Base-by-base conservation (phyloP, 2,329 filamentous ascomycete genomes). In the Ophiostoma populinum region DNA sequence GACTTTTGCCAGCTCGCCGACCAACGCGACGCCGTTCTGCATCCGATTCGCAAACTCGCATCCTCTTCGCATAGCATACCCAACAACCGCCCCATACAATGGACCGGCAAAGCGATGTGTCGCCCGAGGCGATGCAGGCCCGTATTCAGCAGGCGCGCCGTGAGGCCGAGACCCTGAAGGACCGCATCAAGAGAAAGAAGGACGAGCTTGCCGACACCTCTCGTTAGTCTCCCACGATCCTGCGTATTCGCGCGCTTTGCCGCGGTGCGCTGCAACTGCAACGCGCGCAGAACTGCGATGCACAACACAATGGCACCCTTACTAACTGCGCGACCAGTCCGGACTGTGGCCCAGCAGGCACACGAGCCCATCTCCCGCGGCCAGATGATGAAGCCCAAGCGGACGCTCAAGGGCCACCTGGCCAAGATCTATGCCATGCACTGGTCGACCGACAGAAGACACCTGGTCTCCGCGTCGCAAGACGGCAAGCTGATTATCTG, bases 401-500 rank as follows among this genome's bases (percentile, higher is more conserved):
- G 85, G 51, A 94, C 86, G 34, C 69, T 98, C 47, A 95, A 95
- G 65, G 90, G 90, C 46, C 90, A 98, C 68, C 64, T 98, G 47
- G 90, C 90, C 50, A 98, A 98, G 65, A 98, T 98, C 51, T 98
- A 98, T 59, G 90, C 90, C 50, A 98, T 98, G 90, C 90, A 98
- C 66, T 98, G 90, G 90, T 95, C 90, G 22, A 98, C 90, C 45
- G 90, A 98, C 61, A 76, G 90, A 53, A 77, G 90, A 58, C 90
- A 95, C 60, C 74, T 95, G 42, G 90, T 98, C 35, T 95, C 90
- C 10, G 90, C 90, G 44, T 98, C 90, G 48, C 90, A 98, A 61
- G 90, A 98, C 52, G 90, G 90, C 56, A 98, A 98, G 67, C 75
- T 98, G 47, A 98, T 98, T 59, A 95, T 98, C 55, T 98, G 90